Evolutionary conservation across 495 filamentous ascomycete species (phyloP), one percentile per base, ranked within the genome.

Genomic region (Daldinia grandis): DNA sequence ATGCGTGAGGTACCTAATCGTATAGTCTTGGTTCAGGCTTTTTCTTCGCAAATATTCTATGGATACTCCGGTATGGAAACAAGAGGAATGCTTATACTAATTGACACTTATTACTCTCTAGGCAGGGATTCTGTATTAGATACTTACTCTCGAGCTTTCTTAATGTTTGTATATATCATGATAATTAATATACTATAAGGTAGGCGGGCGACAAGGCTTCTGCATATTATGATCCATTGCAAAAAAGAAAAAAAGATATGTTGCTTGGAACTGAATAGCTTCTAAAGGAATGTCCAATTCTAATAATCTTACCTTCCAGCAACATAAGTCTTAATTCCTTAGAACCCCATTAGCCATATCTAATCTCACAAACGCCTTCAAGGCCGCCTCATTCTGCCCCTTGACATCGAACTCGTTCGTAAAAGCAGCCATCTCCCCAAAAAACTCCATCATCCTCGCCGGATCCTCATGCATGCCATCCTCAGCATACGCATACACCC

Each of bases 401-500:
- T 47, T 25, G 5, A 82, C 64, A 42, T 82, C 75, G 8, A 72
- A 72, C 28, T 78, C 73, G 25, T 81, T 79, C 0, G 78, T 80
- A 53, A 77, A 76, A 1, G 58, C 64, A 3, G 74, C 77, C 30
- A 73, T 73, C 61, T 62, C 30, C 0, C 21, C 44, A 37, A 82
- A 80, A 53, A 79, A 78, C 0, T 10, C 25, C 67, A 40, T 72
- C 72, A 79, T 70, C 44, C 74, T 50, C 25, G 51, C 62, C 6
- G 78, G 79, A 28, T 80, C 78, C 69, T 78, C 75, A 21, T 78
- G 74, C 65, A 82, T 74, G 8, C 60, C 71, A 5, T 74, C 71
- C 51, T 76, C 74, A 3, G 74, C 75, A 33, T 73, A 80, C 6
- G 77, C 78, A 50, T 80, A 80, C 35, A 78, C 75, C 17, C 77